A percentile compares a stretch with the other conserved stretches of the same genome.
These are phyloP conservation scores for Viola pubescens DNA, from an alignment of 441 rosid species.

Conservation along the genomic window DNA sequence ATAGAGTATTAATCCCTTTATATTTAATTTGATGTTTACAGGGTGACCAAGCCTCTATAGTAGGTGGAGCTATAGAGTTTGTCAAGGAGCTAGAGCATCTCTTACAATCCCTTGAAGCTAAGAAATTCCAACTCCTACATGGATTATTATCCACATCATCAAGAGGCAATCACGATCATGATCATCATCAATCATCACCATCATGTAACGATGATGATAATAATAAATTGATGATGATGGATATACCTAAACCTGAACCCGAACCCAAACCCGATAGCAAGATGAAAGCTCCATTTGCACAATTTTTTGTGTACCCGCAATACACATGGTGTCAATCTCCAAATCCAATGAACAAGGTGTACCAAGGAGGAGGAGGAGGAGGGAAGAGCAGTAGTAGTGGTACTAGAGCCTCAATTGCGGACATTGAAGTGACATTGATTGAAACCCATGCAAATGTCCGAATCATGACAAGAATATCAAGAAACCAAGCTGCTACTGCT, in stretches of 20 bases:
- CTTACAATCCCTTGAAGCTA: conserved; percentile 58
- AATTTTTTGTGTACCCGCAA: conserved; percentile 45
- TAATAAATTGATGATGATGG: too few relatives aligned
- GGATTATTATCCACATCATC: conserved; percentile 15
- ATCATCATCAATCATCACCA: conserved; percentile 8
- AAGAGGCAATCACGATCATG: not conserved
- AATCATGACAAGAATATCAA: conserved; percentile 45
- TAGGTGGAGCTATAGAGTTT: conserved; percentile 82
- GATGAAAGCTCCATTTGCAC: conserved; percentile 27
- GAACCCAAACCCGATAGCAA: too few relatives aligned
- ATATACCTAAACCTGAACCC: too few relatives aligned
- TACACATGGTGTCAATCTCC: conserved; percentile 46
- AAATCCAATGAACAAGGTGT: conserved; percentile 32
- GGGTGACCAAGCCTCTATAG: conserved; percentile 92
- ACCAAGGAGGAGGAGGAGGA: conserved; percentile 19
- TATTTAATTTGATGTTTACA: conserved; percentile 13
- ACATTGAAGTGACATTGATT: conserved; percentile 71
- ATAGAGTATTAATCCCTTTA: not conserved
- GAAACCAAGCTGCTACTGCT: too few relatives aligned
- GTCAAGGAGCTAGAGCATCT: conserved; percentile 82
- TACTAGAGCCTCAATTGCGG: conserved; percentile 29
- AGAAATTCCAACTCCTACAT: conserved; percentile 37
- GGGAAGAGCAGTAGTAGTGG: too few relatives aligned
- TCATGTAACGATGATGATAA: too few relatives aligned
- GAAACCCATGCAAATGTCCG: conserved; percentile 77